These are phyloP conservation scores for Calvatia gigantea DNA, from an alignment of 768 basidiomycete species.

Conservation along the genomic window DNA sequence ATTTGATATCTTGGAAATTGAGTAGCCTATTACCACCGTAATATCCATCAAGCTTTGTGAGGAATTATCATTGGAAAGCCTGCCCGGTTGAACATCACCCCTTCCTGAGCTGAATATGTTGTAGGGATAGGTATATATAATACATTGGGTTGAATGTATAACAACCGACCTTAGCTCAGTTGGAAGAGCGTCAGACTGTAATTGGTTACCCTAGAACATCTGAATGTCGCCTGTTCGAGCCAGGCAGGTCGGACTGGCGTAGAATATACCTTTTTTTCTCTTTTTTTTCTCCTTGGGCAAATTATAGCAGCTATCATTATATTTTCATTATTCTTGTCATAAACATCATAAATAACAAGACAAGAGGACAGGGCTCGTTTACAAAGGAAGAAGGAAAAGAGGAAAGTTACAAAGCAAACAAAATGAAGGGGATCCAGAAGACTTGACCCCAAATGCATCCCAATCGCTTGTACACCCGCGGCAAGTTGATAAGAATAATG, in stretches of 20 bases:
- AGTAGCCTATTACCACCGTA: constrained; percentile 5
- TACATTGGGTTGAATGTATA: not conserved
- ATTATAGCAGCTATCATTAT: not conserved
- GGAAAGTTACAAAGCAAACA: constrained; percentile 6
- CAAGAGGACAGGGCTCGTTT: not conserved
- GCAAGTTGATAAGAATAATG: constrained; percentile 12
- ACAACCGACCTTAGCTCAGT: not conserved
- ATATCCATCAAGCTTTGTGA: not conserved
- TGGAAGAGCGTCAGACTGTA: too few species aligned
- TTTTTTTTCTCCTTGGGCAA: too few species aligned
- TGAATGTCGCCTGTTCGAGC: constrained; percentile 56
- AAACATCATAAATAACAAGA: not conserved
- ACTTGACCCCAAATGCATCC: constrained; percentile 3
- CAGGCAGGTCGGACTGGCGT: constrained; percentile 45
- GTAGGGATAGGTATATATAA: not conserved
- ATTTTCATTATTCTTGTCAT: constrained; percentile 5
- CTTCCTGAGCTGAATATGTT: constrained; percentile 45
- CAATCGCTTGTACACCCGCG: constrained; percentile 7
- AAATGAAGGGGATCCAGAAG: not conserved
- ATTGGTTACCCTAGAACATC: too few species aligned
- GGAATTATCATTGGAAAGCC: not conserved
- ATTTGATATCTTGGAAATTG: constrained; percentile 5
- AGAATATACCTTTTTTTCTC: too few species aligned
- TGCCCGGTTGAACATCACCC: too few species aligned
- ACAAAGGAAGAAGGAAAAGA: not conserved